Conservation (phyloP, 768 basidiomycete species). For the Collybia sordida region DNA sequence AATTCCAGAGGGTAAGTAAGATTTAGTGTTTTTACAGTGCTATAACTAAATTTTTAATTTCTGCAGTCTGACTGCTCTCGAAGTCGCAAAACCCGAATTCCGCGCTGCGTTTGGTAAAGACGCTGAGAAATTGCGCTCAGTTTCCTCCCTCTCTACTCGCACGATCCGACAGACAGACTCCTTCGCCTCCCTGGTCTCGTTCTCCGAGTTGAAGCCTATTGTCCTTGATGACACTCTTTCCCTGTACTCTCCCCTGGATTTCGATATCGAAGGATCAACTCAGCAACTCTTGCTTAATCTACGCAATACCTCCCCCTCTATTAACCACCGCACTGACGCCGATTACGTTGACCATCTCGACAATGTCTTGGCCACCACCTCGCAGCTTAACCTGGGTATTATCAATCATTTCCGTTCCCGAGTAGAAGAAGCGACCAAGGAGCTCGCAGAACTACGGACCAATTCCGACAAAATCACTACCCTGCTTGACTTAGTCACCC, state of each 20-base stretch:
- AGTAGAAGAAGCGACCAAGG: constrained; percentile 48
- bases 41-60: constrained; percentile 25
- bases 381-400: constrained; percentile 43
- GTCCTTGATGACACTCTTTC: constrained; percentile 29
- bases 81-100: constrained; percentile 69
- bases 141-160: constrained; percentile 53
- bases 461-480: constrained; percentile 42
- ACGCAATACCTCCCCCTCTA: constrained; percentile 44
- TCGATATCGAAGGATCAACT: constrained; percentile 43
- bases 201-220: constrained; percentile 32
- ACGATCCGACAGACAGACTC: constrained; percentile 54
- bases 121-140: constrained; percentile 43
- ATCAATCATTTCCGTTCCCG: constrained; percentile 53
- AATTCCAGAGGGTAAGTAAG: constrained; percentile 69
- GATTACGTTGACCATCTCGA: constrained; percentile 42
- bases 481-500: constrained; percentile 42
- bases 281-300: constrained; percentile 56
- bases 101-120: constrained; percentile 59
- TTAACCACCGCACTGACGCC: constrained; percentile 34
- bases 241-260: constrained; percentile 35
- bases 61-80: constrained; percentile 61
- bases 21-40: neutral
- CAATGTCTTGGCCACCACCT: constrained; percentile 46
- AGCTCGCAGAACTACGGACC: constrained; percentile 46
- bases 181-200: constrained; percentile 48